Conservation (phyloP, 805 yeast species). For the Candida koratica region DNA sequence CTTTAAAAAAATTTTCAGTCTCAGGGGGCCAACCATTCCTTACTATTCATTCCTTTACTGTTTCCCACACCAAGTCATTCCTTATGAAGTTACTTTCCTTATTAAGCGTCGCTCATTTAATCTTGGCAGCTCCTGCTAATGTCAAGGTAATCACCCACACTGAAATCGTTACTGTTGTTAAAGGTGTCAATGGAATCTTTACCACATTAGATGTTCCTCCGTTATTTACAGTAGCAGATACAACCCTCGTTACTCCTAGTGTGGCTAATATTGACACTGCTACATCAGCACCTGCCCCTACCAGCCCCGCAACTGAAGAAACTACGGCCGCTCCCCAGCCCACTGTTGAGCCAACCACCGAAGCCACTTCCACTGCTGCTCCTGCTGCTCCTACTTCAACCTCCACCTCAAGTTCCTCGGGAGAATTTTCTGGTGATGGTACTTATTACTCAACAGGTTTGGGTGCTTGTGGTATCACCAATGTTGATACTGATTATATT, state of each 20-base stretch:
- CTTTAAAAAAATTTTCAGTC: constrained; percentile 1
- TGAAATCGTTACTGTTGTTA: constrained; percentile 18
- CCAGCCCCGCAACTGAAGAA: background rate
- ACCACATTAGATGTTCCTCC: constrained; percentile 10
- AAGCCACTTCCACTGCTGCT: constrained; percentile 1
- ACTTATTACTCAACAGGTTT: constrained; percentile 45
- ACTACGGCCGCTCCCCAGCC: constrained; percentile 5
- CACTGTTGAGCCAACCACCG: constrained; percentile 1
- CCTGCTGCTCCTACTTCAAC: constrained; percentile 8
- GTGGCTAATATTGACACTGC: constrained; percentile 5
- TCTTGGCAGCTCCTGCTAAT: constrained; percentile 26
- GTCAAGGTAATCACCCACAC: constrained; percentile 24
- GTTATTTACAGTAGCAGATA: constrained; percentile 2
- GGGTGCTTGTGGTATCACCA: constrained; percentile 55
- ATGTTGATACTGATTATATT: constrained; percentile 44
- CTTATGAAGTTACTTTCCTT: constrained; percentile 14
- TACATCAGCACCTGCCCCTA: constrained; percentile 11
- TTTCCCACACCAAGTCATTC: constrained; percentile 8
- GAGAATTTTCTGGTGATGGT: constrained; percentile 30
- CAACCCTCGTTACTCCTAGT: constrained; percentile 9
- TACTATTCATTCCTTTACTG: constrained; percentile 4
- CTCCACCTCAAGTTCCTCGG: constrained; percentile 13
- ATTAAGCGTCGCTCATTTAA: constrained; percentile 7
- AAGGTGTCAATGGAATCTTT: constrained; percentile 13
- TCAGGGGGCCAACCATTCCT: background rate